These are phyloP conservation scores for Dactylorhiza incarnata DNA, from an alignment of 106 monocot species.

Conservation along the genomic window DNA sequence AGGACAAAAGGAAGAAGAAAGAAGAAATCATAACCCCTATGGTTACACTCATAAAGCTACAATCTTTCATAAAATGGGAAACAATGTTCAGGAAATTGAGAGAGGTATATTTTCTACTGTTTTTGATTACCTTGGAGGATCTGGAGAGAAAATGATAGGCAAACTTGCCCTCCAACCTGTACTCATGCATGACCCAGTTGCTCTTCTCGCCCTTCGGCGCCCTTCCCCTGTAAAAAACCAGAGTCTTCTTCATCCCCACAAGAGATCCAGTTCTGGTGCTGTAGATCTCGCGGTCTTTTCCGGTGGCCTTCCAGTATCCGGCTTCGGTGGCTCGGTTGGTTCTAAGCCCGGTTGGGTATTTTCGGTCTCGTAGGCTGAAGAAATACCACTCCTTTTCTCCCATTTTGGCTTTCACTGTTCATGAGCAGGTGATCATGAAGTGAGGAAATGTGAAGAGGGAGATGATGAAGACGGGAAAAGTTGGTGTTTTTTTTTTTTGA, in stretches of 20 bases:
- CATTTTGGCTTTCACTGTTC: constrained; percentile 81
- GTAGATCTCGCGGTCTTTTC: constrained; percentile 91
- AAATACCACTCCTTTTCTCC: constrained; percentile 99
- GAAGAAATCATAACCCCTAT: not conserved
- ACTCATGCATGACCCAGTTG: constrained; percentile 99
- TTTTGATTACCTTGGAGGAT: constrained; percentile 56
- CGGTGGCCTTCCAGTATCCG: constrained; percentile 98
- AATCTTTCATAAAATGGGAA: not conserved
- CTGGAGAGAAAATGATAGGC: constrained; percentile 71
- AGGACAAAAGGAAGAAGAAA: not conserved
- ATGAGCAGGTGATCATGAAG: not conserved
- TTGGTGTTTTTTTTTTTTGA: not conserved
- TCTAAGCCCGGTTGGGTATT: constrained; percentile 89
- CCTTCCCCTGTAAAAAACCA: constrained; percentile 92
- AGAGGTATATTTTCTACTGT: not conserved
- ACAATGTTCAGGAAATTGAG: not conserved
- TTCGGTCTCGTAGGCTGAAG: constrained; percentile 82
- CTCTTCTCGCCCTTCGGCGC: constrained; percentile 98
- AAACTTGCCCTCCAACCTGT: constrained; percentile 79
- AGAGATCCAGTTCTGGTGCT: constrained; percentile 50
- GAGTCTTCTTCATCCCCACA: constrained; percentile 98
- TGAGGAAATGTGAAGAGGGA: too few species aligned
- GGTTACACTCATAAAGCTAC: not conserved
- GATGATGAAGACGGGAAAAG: not conserved
- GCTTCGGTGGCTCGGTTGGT: constrained; percentile 86